phyloP scores from a whole-genome alignment of 1,139 yeast genomes.

The Yamadazyma mexicana region DNA sequence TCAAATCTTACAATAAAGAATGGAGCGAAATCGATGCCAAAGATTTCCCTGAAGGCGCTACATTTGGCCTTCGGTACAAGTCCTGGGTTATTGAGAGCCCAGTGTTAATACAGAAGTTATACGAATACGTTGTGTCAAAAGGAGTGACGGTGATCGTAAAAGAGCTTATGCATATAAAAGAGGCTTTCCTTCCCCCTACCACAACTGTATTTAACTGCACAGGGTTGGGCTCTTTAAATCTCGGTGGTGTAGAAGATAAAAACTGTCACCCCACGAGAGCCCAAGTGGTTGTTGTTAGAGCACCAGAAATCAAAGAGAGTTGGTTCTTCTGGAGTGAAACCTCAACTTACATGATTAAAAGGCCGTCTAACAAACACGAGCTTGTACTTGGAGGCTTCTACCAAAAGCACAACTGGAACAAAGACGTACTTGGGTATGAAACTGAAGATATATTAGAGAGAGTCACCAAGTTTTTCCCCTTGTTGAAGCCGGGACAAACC shows the following conservation, averaged over 20 bases:
- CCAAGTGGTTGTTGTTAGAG: constrained; percentile 59
- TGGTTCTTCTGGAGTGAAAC: constrained; percentile 46
- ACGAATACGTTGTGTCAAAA: constrained; percentile 8
- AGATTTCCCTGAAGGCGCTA: constrained; percentile 30
- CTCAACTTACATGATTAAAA: constrained; percentile 9
- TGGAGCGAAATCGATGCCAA: not conserved
- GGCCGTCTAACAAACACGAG: constrained; percentile 36
- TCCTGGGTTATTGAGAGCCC: constrained; percentile 26
- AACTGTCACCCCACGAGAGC: constrained; percentile 60
- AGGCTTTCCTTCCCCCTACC: constrained; percentile 25
- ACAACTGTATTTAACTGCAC: constrained; percentile 60
- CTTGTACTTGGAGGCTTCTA: constrained; percentile 67
- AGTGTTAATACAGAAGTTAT: constrained; percentile 16
- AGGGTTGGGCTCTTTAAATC: constrained; percentile 54
- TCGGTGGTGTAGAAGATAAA: constrained; percentile 54
- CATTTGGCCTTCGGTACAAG: constrained; percentile 49
- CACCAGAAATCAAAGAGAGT: constrained; percentile 45
- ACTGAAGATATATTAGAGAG: constrained; percentile 59
- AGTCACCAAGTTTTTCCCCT: constrained; percentile 3
- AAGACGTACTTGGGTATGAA: constrained; percentile 52
- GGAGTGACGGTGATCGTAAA: constrained; percentile 14
- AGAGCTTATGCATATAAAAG: constrained; percentile 11
- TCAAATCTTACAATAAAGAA: constrained; percentile 5
- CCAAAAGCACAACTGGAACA: constrained; percentile 57
- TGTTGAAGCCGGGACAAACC: constrained; percentile 13